Evolutionary conservation across 352 stramenopile species (phyloP), one percentile per base, ranked within the genome.

Genomic region (Phytophthora cactorum): DNA sequence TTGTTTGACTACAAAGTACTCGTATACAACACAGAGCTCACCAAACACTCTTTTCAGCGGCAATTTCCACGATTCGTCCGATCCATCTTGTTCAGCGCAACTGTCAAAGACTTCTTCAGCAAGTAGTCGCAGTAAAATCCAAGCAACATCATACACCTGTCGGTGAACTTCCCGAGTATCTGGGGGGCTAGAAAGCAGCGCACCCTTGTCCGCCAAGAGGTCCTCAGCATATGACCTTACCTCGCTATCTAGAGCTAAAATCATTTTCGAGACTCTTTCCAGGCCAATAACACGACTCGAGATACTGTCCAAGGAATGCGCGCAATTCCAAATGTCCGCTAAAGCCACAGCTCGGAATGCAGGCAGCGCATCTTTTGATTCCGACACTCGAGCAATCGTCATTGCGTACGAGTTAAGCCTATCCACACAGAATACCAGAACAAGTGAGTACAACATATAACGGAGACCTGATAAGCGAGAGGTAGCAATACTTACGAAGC

Each of bases 251-350:
- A 76, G 31, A 27, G 31, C 17, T 11, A 73, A 17, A n/a, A 76
- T 38, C 47, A 76, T 47, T 39, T 52, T 64, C 22, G 68, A 54
- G 22, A 52, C 53, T 59, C 22, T 44, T 27, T 70, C 58, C 17
- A 76, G 32, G 2, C 41, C 57, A 55, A 59, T 8, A 46, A 73
- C 32, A 34, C 63, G 68, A 12, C 39, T 63, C 7, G 68, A 41
- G 12, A 53, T 53, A 34, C 31, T 66, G 17, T 65, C 47, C 45
- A 76, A 44, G 1, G 68, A 68, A 58, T 76, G 52, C 22, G 63
- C 63, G 27, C 66, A 70, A 49, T 76, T 73, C 63, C 63, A 72
- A 47, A 73, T n/a, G 41, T 76, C 68, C n/a, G 68, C 68, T 28
- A 73, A 66, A 65, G 68, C 57, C 15, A 68, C 58, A 51, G 43